Percentiles rank a stretch among this genome's conserved stretches.
These are phyloP conservation scores for Kurtzmaniella cleridarum DNA, from an alignment of 805 yeast species.

Conservation along the genomic window DNA sequence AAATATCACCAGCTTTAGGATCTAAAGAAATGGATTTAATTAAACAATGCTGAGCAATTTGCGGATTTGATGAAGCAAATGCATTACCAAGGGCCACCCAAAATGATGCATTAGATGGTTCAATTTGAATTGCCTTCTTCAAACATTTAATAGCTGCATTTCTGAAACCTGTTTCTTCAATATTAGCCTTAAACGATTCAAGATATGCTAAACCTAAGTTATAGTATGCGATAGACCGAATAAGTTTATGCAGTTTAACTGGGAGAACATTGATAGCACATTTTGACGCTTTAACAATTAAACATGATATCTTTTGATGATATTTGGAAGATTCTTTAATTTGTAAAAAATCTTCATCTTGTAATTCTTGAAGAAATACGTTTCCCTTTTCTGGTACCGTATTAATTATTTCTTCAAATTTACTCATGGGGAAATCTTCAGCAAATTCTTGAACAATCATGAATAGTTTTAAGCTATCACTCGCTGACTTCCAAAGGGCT, in stretches of 20 bases:
- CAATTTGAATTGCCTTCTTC: conserved; percentile 66
- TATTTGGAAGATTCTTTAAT: conserved; percentile 10
- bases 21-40: conserved; percentile 73
- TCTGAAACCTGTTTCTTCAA: conserved; percentile 22
- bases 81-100: conserved; percentile 87
- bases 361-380: conserved; percentile 17
- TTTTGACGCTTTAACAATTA: conserved; percentile 43
- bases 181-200: conserved; percentile 28
- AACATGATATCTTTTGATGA: conserved; percentile 29
- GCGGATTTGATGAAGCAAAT: conserved; percentile 55
- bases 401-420: conserved; percentile 13
- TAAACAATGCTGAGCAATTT: conserved; percentile 87
- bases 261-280: conserved; percentile 38
- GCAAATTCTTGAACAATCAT: conserved; percentile 51
- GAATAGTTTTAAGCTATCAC: conserved; percentile 52
- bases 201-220: conserved; percentile 69
- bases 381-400: conserved; percentile 6
- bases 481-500: conserved; percentile 61
- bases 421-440: conserved; percentile 41
- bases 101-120: conserved; percentile 60
- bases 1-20: conserved; percentile 59
- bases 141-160: conserved; percentile 51
- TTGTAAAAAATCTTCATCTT: conserved; percentile 4
- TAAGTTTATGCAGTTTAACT: conserved; percentile 36
- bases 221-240: conserved; percentile 52